phyloP scores from a whole-genome alignment of 768 basidiomycete species.

The Macrolepiota dolichaula region DNA sequence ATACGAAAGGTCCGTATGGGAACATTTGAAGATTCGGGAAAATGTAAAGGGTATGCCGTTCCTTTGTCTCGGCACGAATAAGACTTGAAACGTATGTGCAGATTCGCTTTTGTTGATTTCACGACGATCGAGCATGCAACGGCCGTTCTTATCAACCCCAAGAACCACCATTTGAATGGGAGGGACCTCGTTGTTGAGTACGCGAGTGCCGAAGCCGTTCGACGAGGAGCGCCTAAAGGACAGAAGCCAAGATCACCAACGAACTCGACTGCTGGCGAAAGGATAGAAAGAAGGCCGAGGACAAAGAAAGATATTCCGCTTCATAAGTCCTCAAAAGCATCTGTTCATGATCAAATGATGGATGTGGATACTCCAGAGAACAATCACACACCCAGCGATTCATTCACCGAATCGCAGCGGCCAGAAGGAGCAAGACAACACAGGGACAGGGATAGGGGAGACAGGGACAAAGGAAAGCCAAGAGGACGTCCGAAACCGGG shows the following conservation, averaged over 20 bases:
- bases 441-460: slow-evolving; percentile 1
- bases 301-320: neutral
- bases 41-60: slow-evolving; percentile 87
- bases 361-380: slow-evolving; percentile 1
- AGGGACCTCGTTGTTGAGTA: slow-evolving; percentile 85
- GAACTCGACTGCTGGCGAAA: slow-evolving; percentile 15
- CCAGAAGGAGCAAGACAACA: neutral
- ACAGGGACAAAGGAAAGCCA: slow-evolving; percentile 27
- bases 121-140: slow-evolving; percentile 76
- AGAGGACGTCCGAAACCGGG: slow-evolving; percentile 66
- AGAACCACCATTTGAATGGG: slow-evolving; percentile 82
- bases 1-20: slow-evolving; percentile 66
- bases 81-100: slow-evolving; percentile 25
- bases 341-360: slow-evolving; percentile 5
- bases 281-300: neutral
- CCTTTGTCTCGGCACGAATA: neutral
- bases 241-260: slow-evolving; percentile 13
- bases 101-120: slow-evolving; percentile 96
- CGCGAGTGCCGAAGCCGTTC: slow-evolving; percentile 85
- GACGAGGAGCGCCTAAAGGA: slow-evolving; percentile 63
- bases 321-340: neutral
- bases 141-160: slow-evolving; percentile 72
- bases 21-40: slow-evolving; percentile 92
- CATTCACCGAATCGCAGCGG: neutral
- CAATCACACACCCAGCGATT: neutral